Percentiles rank a stretch among this genome's conserved stretches.
These are phyloP conservation scores for Pelargonium nanum DNA, from an alignment of 345 rosid genomes.

Conservation along the genomic window DNA sequence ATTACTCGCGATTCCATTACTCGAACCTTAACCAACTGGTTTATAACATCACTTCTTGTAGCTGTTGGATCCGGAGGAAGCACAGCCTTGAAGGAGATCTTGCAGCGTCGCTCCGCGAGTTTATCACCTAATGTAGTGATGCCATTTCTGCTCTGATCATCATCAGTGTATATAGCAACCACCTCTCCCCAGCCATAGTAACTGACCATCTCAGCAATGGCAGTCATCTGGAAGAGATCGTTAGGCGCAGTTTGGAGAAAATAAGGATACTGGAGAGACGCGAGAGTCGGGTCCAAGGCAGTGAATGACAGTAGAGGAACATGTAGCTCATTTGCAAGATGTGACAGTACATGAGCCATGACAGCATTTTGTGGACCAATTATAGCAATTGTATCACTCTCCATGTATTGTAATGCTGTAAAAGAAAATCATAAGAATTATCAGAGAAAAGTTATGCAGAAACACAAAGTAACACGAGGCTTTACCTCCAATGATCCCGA, in stretches of 20 bases:
- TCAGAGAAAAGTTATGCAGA: not conserved
- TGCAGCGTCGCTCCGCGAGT: slow-evolving; percentile 1
- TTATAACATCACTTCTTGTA: not conserved
- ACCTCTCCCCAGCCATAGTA: slow-evolving; percentile 11
- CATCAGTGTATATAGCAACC: slow-evolving; percentile 10
- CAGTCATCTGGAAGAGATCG: slow-evolving; percentile 12
- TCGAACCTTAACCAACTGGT: not conserved
- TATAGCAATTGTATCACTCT: slow-evolving; percentile 7
- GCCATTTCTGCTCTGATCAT: slow-evolving; percentile 16
- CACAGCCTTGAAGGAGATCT: slow-evolving; percentile 5
- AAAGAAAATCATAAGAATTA: not conserved
- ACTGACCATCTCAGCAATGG: slow-evolving; percentile 7
- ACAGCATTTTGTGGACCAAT: slow-evolving; percentile 13
- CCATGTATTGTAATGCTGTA: slow-evolving; percentile 15
- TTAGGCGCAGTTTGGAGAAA: slow-evolving; percentile 11
- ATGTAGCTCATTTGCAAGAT: slow-evolving; percentile 10
- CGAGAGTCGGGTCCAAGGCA: slow-evolving; percentile 13
- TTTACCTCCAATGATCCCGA: slow-evolving; percentile 26
- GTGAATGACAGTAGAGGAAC: slow-evolving; percentile 14
- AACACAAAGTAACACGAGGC: not conserved
- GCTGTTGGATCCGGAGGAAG: not conserved
- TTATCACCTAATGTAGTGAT: slow-evolving; percentile 6
- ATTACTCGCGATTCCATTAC: not conserved
- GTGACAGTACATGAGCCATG: slow-evolving; percentile 11
- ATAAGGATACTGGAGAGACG: slow-evolving; percentile 13